A percentile compares a stretch with the other conserved stretches of the same genome.
Conservation (phyloP, 2,329 filamentous ascomycete genomes). For the Alternaria gaisen region DNA sequence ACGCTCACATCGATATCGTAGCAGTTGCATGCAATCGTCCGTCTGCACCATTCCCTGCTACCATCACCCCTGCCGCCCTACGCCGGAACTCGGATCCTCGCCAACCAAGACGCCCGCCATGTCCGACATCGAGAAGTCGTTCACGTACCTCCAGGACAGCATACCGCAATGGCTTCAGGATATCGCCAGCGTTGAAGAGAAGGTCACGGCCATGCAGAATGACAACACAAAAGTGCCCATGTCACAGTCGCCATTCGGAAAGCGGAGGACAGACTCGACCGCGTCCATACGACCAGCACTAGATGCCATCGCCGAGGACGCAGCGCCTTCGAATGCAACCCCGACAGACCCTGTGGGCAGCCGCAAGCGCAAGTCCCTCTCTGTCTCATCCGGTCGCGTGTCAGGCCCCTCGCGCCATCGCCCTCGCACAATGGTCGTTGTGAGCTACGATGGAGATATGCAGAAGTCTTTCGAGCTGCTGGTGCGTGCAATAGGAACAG, state of each 20-base stretch:
- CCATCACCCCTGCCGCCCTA: not conserved
- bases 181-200: conserved; percentile 42
- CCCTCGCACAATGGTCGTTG: conserved; percentile 78
- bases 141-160: conserved; percentile 50
- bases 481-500: conserved; percentile 81
- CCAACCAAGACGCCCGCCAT: conserved; percentile 35
- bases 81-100: not conserved
- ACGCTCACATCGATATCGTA: conserved; percentile 12
- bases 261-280: conserved; percentile 46
- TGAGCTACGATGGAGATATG: conserved; percentile 91
- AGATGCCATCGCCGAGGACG: conserved; percentile 34
- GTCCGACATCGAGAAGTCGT: conserved; percentile 51
- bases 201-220: conserved; percentile 46
- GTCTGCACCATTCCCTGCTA: conserved; percentile 6
- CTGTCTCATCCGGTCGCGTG: conserved; percentile 50
- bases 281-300: conserved; percentile 47
- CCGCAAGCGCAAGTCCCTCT: conserved; percentile 56
- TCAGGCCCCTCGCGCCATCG: conserved; percentile 67
- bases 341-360: conserved; percentile 29
- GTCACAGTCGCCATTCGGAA: conserved; percentile 37
- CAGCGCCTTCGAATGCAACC: conserved; percentile 20
- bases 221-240: conserved; percentile 43
- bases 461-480: conserved; percentile 84
- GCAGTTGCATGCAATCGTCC: conserved; percentile 12
- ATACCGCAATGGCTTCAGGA: conserved; percentile 51